Evolutionary conservation across 768 basidiomycete genomes (phyloP).

Genomic region (Suillus decipiens): DNA sequence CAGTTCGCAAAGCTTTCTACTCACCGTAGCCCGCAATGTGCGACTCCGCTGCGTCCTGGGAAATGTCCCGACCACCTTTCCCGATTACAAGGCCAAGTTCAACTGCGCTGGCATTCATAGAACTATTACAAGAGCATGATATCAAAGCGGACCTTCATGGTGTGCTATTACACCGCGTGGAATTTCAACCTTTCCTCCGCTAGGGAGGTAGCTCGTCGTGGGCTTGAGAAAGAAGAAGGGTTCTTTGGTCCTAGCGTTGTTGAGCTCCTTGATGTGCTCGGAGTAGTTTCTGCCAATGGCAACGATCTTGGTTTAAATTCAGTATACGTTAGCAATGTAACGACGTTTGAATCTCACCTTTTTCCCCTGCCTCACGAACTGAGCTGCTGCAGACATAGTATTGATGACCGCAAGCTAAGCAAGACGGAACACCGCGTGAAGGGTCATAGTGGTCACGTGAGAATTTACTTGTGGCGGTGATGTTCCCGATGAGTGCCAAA

Average conservation of each 20-base stretch:
- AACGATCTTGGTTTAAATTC: constrained; percentile 60
- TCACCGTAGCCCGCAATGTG: constrained; percentile 93
- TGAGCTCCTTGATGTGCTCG: constrained; percentile 89
- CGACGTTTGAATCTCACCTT: constrained; percentile 35
- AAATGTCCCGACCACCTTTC: constrained; percentile 81
- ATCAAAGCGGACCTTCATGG: constrained; percentile 73
- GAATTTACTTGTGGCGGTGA: no score
- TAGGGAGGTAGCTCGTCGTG: constrained; percentile 81
- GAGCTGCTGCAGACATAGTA: constrained; percentile 36
- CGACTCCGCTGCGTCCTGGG: constrained; percentile 65
- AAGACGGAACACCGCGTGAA: constrained; percentile 9
- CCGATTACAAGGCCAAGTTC: constrained; percentile 98
- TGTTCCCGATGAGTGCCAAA: no score
- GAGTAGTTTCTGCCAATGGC: constrained; percentile 96
- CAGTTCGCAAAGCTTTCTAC: constrained; percentile 15
- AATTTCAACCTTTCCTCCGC: constrained; percentile 82
- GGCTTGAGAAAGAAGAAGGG: constrained; percentile 99
- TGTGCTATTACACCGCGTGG: constrained; percentile 83
- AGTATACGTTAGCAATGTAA: neutral
- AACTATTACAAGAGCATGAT: neutral
- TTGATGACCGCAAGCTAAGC: constrained; percentile 10
- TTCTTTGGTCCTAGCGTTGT: constrained; percentile 82
- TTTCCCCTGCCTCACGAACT: constrained; percentile 48
- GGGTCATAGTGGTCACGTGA: neutral
- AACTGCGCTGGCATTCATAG: constrained; percentile 44